These are phyloP conservation scores for Cercospora brassicicola DNA, from an alignment of 2,329 filamentous ascomycete genomes.

Conservation along the genomic window DNA sequence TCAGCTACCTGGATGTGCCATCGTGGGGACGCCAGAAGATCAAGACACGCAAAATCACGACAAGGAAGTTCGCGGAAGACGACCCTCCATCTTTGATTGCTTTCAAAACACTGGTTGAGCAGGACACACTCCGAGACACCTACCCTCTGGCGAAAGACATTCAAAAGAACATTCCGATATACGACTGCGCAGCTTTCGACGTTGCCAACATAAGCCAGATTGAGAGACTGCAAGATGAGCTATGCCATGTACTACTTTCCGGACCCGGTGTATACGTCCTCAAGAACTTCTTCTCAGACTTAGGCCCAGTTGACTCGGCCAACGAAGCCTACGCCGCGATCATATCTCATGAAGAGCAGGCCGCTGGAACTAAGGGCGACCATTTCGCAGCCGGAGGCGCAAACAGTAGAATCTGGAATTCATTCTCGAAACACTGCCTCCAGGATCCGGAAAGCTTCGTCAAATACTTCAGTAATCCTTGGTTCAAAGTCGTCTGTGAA, in stretches of 20 bases:
- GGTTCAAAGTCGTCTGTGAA: constrained; percentile 54
- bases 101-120: constrained; percentile 30
- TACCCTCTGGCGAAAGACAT: constrained; percentile 54
- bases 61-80: constrained; percentile 26
- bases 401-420: constrained; percentile 67
- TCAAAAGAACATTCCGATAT: constrained; percentile 57
- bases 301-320: constrained; percentile 46
- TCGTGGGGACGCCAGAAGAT: constrained; percentile 25
- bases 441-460: constrained; percentile 56
- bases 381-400: constrained; percentile 59
- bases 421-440: constrained; percentile 61
- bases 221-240: constrained; percentile 58
- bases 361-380: constrained; percentile 52
- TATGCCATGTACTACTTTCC: constrained; percentile 57
- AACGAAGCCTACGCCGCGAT: constrained; percentile 53
- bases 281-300: constrained; percentile 53
- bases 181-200: constrained; percentile 48
- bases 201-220: constrained; percentile 36
- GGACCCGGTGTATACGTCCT: constrained; percentile 63
- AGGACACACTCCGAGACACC: constrained; percentile 23
- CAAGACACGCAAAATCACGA: constrained; percentile 23
- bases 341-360: constrained; percentile 48
- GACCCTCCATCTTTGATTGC: constrained; percentile 27
- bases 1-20: constrained; percentile 30
- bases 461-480: constrained; percentile 61